A percentile compares a stretch with the other conserved stretches of the same genome.
Evolutionary conservation across 2,329 filamentous ascomycete species (phyloP).

Genomic region (Diaporthe sp.): DNA sequence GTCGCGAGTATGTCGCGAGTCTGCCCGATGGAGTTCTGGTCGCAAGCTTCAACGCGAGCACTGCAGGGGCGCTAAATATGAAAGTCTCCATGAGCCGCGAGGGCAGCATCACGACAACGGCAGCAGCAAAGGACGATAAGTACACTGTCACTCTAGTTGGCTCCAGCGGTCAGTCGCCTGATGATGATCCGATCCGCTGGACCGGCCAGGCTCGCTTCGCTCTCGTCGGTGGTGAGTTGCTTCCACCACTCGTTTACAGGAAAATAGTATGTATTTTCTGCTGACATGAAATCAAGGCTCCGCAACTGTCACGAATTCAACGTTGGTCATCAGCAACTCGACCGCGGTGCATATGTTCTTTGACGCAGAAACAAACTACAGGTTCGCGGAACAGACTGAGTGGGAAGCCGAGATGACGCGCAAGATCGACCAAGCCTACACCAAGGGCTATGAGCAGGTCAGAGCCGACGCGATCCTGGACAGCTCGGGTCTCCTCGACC

Average conservation of each 20-base stretch:
- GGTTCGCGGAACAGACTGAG: neutral
- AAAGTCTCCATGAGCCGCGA: constrained; percentile 13
- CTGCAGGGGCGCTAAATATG: neutral
- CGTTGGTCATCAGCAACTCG: neutral
- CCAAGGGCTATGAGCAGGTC: constrained; percentile 7
- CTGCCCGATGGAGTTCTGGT: constrained; percentile 3
- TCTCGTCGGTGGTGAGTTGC: neutral
- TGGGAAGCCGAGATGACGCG: constrained; percentile 15
- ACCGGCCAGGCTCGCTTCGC: constrained; percentile 12
- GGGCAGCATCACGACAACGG: neutral
- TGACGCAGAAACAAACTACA: constrained; percentile 15
- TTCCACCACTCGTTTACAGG: neutral
- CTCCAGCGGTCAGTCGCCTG: neutral
- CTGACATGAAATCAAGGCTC: neutral
- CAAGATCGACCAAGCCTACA: neutral
- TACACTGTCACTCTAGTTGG: constrained; percentile 13
- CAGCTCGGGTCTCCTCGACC: constrained; percentile 1
- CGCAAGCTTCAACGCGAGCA: constrained; percentile 12
- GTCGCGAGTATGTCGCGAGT: constrained; percentile 10
- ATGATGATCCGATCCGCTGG: constrained; percentile 5
- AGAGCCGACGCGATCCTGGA: neutral
- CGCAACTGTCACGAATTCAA: neutral
- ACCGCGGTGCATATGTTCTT: neutral
- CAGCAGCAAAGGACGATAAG: neutral
- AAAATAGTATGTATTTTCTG: too few species aligned